Conservation (phyloP, 1,139 yeast species). For the Groenewaldozyma sp. region DNA sequence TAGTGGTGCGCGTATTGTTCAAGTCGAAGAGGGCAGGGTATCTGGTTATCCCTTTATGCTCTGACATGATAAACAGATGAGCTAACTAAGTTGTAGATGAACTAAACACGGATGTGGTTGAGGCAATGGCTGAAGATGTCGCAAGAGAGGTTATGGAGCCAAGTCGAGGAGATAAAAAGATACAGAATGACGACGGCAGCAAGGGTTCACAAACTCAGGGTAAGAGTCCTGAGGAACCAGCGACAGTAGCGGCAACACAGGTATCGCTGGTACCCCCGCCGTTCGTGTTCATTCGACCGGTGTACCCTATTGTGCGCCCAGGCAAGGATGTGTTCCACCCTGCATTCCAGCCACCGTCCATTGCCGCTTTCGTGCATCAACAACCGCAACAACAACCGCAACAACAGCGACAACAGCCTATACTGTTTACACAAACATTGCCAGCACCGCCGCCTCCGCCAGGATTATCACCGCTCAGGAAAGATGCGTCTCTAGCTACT, state of each 20-base stretch:
- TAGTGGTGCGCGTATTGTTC: no score
- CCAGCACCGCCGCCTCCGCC: constrained; percentile 1
- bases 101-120: neutral
- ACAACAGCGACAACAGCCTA: no score
- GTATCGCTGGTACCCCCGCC: neutral
- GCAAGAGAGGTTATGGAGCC: neutral
- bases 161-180: neutral
- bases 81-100: constrained; percentile 2
- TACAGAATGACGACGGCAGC: neutral
- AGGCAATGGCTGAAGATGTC: neutral
- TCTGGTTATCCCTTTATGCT: no score
- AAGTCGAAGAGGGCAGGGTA: no score
- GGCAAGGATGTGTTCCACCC: constrained; percentile 1
- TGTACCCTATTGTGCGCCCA: neutral
- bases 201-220: no score
- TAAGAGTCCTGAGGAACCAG: no score
- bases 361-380: no score
- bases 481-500: no score
- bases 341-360: constrained; percentile 1
- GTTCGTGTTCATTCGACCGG: neutral
- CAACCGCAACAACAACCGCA: no score
- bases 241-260: neutral
- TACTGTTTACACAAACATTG: no score
- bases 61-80: no score
- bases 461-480: no score